Evolutionary conservation across 1,284 basidiomycete species (phyloP).

Genomic region (Chondrostereum purpureum): DNA sequence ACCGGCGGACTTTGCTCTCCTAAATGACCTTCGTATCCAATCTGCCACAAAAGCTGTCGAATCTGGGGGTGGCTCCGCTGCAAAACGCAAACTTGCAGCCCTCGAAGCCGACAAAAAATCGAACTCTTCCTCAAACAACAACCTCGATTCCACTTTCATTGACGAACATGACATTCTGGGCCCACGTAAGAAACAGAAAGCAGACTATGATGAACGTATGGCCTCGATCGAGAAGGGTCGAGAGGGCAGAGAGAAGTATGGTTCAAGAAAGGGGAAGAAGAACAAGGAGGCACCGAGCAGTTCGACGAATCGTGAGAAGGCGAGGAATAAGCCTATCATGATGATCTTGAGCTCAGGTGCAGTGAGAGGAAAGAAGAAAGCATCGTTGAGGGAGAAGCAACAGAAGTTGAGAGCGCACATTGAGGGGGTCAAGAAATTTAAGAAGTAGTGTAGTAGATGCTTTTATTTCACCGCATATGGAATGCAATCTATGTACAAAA

Average conservation of each 20-base stretch:
- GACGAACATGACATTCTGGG: constrained; percentile 93
- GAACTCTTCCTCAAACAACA: constrained; percentile 28
- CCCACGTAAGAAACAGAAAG: constrained; percentile 89
- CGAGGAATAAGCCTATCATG: constrained; percentile 89
- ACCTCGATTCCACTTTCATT: constrained; percentile 61
- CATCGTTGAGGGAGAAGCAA: constrained; percentile 82
- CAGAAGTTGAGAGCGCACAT: constrained; percentile 69
- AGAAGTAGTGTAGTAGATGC: constrained; percentile 21
- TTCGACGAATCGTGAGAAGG: constrained; percentile 86
- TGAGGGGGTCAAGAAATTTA: constrained; percentile 58
- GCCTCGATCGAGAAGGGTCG: constrained; percentile 89
- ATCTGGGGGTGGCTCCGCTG: constrained; percentile 63
- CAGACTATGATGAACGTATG: constrained; percentile 92
- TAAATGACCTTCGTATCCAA: constrained; percentile 85
- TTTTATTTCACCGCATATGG: neutral
- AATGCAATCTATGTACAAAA: too few species aligned
- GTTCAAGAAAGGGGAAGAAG: constrained; percentile 84
- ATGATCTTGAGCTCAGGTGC: constrained; percentile 77
- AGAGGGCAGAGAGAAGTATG: constrained; percentile 95
- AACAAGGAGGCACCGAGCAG: constrained; percentile 75
- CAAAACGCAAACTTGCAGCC: constrained; percentile 82
- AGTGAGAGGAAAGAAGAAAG: constrained; percentile 84
- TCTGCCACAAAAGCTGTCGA: constrained; percentile 75
- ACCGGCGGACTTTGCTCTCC: constrained; percentile 92
- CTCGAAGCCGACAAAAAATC: constrained; percentile 68